These are phyloP conservation scores for Colletotrichum karsti DNA, from an alignment of 2,329 filamentous ascomycete genomes.

Conservation along the genomic window DNA sequence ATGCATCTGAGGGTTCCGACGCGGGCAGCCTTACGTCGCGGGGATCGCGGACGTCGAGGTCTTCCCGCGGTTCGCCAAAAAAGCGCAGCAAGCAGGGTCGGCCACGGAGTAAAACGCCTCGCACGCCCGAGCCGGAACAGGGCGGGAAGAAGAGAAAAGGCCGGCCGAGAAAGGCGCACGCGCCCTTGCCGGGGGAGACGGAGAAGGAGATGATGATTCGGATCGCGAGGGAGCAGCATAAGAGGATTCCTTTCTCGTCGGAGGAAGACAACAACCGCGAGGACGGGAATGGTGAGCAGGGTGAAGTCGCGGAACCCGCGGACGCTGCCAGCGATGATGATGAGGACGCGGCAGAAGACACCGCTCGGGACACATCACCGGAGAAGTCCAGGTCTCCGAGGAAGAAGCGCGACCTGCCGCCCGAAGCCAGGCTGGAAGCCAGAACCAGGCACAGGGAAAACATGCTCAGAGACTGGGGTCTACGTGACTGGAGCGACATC, in stretches of 20 bases:
- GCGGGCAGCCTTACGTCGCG: slow-evolving; percentile 3
- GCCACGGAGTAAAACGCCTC: slow-evolving; percentile 6
- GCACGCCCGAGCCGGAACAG: slow-evolving; percentile 17
- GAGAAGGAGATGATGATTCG: slow-evolving; percentile 55
- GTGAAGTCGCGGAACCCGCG: neutral
- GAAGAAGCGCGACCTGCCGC: slow-evolving; percentile 21
- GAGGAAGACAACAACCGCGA: slow-evolving; percentile 12
- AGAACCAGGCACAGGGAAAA: slow-evolving; percentile 33
- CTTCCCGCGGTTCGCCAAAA: neutral
- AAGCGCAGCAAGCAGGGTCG: neutral
- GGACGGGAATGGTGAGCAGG: neutral
- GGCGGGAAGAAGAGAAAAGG: slow-evolving; percentile 38
- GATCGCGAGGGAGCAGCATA: slow-evolving; percentile 50
- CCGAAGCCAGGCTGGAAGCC: slow-evolving; percentile 20
- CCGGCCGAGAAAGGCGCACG: slow-evolving; percentile 49
- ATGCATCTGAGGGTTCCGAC: slow-evolving; percentile 29
- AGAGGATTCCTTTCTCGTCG: slow-evolving; percentile 29
- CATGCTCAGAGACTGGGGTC: slow-evolving; percentile 45
- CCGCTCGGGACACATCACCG: neutral
- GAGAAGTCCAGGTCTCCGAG: slow-evolving; percentile 22
- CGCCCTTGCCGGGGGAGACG: slow-evolving; percentile 53
- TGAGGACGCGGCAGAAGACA: slow-evolving; percentile 4
- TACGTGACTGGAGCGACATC: slow-evolving; percentile 87
- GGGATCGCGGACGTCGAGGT: neutral
- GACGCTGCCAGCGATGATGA: neutral